These are phyloP conservation scores for Aethionema arabicum DNA, from an alignment of 345 rosid genomes.

Conservation along the genomic window DNA sequence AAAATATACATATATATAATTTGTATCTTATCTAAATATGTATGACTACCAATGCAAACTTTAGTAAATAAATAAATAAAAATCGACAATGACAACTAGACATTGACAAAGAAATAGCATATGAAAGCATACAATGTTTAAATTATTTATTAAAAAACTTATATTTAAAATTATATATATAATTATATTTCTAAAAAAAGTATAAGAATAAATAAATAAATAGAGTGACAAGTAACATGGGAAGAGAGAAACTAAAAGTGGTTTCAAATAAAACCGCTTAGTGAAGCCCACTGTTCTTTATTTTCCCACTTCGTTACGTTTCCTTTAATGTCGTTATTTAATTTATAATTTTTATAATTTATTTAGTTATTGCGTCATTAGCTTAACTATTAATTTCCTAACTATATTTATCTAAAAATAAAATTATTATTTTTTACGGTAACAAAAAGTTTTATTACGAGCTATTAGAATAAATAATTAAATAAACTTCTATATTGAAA, in stretches of 20 bases:
- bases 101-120: not conserved
- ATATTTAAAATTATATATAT: not conserved
- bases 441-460: too few species aligned
- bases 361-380: slow-evolving; percentile 17
- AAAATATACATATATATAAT: not conserved
- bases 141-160: not conserved
- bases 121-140: slow-evolving; percentile 11
- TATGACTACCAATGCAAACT: slow-evolving; percentile 6
- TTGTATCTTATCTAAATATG: slow-evolving; percentile 5
- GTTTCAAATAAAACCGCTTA: slow-evolving; percentile 30
- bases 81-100: slow-evolving; percentile 28
- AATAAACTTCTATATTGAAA: not conserved
- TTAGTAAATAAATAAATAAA: not conserved
- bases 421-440: too few species aligned
- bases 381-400: not conserved
- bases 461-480: too few species aligned
- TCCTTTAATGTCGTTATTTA: slow-evolving; percentile 4
- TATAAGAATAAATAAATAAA: slow-evolving; percentile 6
- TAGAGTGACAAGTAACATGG: slow-evolving; percentile 29
- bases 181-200: not conserved
- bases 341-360: not conserved
- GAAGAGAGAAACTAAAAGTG: slow-evolving; percentile 6
- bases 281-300: slow-evolving; percentile 31
- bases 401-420: too few species aligned
- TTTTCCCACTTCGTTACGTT: slow-evolving; percentile 24